Evolutionary conservation across 2,329 filamentous ascomycete genomes (phyloP).

Genomic region (Fusarium vanettenii): DNA sequence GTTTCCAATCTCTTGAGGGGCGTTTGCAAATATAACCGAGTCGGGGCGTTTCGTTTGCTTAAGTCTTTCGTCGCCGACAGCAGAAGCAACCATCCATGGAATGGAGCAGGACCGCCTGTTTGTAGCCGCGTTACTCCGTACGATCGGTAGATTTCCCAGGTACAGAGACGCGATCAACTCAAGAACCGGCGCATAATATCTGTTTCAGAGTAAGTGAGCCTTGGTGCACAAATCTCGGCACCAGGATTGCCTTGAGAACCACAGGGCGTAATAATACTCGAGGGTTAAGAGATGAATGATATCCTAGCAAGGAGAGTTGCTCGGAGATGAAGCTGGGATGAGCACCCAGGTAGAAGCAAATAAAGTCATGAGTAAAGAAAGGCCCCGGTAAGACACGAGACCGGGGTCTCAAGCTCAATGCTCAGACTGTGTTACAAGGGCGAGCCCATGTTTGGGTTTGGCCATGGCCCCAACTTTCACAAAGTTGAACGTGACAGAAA

Average conservation of each 20-base stretch:
- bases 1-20: not conserved
- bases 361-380: not conserved
- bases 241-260: not conserved
- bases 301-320: not conserved
- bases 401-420: not conserved
- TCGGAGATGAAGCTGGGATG: not conserved
- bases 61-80: not conserved
- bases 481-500: not conserved
- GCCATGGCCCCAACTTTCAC: not conserved
- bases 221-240: not conserved
- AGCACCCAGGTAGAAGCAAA: not conserved
- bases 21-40: not conserved
- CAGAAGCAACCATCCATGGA: not conserved
- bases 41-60: slow-evolving; percentile 1
- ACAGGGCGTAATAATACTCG: not conserved
- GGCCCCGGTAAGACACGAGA: slow-evolving; percentile 4
- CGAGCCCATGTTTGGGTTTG: slow-evolving; percentile 9
- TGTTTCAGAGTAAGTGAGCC: not conserved
- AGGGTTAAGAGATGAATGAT: not conserved
- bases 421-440: slow-evolving; percentile 2
- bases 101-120: not conserved
- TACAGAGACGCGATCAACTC: not conserved
- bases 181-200: not conserved
- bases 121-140: not conserved
- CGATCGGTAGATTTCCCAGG: not conserved